Conservation (phyloP, 2,329 filamentous ascomycete species). For the Sphaerulina musiva region DNA sequence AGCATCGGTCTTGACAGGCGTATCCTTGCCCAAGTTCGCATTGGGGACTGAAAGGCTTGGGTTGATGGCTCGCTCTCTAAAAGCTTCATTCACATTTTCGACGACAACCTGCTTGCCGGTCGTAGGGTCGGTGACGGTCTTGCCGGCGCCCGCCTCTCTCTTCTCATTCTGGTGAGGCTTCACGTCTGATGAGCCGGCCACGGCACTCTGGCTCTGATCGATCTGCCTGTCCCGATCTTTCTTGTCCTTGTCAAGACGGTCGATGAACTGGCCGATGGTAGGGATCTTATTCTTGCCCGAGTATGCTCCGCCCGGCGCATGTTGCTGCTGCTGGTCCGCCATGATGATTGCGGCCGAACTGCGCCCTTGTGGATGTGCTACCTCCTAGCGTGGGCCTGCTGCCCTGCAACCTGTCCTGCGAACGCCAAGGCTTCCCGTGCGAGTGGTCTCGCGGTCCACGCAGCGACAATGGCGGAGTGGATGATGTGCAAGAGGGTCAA, state of each 20-base stretch:
- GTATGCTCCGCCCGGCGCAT: conserved; percentile 58
- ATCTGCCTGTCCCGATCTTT: conserved; percentile 65
- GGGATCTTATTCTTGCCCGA: conserved; percentile 78
- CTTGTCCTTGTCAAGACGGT: conserved; percentile 73
- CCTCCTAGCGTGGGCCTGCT: not conserved
- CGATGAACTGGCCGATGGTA: conserved; percentile 77
- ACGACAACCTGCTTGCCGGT: conserved; percentile 83
- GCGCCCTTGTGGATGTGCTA: too few species aligned
- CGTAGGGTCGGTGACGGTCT: conserved; percentile 74
- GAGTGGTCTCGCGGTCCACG: too few species aligned
- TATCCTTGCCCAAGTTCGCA: conserved; percentile 71
- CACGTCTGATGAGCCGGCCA: conserved; percentile 32
- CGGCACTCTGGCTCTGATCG: conserved; percentile 43
- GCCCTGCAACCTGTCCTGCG: too few species aligned
- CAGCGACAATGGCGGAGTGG: too few species aligned
- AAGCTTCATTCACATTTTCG: conserved; percentile 67
- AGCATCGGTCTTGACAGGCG: conserved; percentile 63
- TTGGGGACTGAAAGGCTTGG: conserved; percentile 81
- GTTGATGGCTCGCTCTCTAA: conserved; percentile 63
- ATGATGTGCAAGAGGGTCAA: not conserved
- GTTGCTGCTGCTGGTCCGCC: conserved; percentile 15
- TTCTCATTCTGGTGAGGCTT: conserved; percentile 45
- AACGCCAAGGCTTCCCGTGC: too few species aligned
- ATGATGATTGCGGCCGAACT: not conserved
- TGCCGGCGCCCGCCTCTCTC: conserved; percentile 43